Base-by-base conservation (phyloP, 2,329 filamentous ascomycete genomes). In the Graphilbum sp. region DNA sequence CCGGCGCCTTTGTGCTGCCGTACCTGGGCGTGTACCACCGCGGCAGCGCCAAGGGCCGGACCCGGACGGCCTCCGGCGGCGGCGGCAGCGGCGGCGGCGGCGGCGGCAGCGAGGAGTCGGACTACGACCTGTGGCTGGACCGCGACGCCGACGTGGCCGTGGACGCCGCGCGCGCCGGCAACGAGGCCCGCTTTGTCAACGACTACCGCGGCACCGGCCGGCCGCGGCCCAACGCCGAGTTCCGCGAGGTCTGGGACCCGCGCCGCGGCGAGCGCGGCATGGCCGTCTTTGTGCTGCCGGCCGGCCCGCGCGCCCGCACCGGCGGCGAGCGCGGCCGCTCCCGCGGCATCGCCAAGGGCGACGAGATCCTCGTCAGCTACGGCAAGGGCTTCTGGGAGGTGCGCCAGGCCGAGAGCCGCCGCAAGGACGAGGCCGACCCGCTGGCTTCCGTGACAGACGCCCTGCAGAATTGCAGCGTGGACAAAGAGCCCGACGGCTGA, bases 61-160 rank as follows among this genome's bases (percentile, higher is more conserved):
- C n/a, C n/a, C n/a, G n/a, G n/a, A n/a, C n/a, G n/a, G n/a, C n/a
- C n/a, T n/a, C n/a, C 37, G 15, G 48, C 51, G 23, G 36, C 36
- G 8, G 37, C 25, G 10, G 37, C 38, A 57, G 69, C 43, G 56
- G n/a, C 16, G 49, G 37, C 37, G 15, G 48, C 51, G 23, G 36
- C 36, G 8, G 37, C 25, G 10, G 37, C 38, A 57, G 69, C 43
- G 56, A 57, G n/a, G 40, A 49, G 13, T 71, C 66, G 7, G 69
- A 79, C 54, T 79, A 79, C 49, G 75, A 79, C 50, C 57, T 80
- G 20, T 75, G 71, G 63, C 57, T 79, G 17, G 71, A 75, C 53
- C 59, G 64, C 17, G 71, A 67, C 17, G 60, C 54, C 0, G 66
- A 64, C 15, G 56, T 75, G 1, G 73, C 73, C 3, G 67, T 79